Evolutionary conservation across 768 basidiomycete genomes (phyloP), one percentile per base, ranked within the genome.

Genomic region (Boletus coccyginus): DNA sequence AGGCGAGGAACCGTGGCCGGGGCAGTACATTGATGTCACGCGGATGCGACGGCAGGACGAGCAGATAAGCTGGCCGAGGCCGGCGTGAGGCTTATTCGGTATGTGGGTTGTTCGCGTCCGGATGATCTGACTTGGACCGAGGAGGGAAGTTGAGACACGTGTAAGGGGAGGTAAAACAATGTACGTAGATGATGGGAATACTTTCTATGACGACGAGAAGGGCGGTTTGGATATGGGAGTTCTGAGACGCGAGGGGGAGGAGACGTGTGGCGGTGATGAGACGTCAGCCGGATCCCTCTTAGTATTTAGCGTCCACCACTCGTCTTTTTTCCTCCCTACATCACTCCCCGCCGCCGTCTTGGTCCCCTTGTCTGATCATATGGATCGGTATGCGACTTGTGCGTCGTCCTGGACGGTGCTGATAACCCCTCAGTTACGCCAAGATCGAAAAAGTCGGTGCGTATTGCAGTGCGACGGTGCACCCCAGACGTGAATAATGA

Each of bases 381-480:
- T 73, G 70, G 72, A 73, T 60, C 72, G 72, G 73, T 74, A 60
- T 46, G 72, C 57, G 19, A 3, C 53, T 47, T 39, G 46, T 41
- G 40, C 50, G 51, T 53, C 47, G 52, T 58, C 21, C n/a, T 50
- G 29, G 45, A 53, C 31, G 27, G 32, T 42, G 54, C 62, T 68
- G 52, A 74, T 57, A 29, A 68, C 74, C 57, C 70, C 70, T 58
- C 61, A 96, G 96, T 67, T 98, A 98, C 74, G 88, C 92, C 60
- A 97, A 95, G 82, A 85, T 98, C 64, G 95, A 98, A 79, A 98
- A 98, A 87, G 85, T 98, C 66, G 95, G 95, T 97, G 76, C 77
- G 92, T 87, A 63, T 62, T 62, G 56, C 61, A 52, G 46, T 50
- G 27, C 58, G 46, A 44, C 54, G 47, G 12, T 40, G 33, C 50